Percentiles rank a stretch among this genome's conserved stretches.
Conservation (phyloP, 2,329 filamentous ascomycete species). For the Mollisiaceae sp. region DNA sequence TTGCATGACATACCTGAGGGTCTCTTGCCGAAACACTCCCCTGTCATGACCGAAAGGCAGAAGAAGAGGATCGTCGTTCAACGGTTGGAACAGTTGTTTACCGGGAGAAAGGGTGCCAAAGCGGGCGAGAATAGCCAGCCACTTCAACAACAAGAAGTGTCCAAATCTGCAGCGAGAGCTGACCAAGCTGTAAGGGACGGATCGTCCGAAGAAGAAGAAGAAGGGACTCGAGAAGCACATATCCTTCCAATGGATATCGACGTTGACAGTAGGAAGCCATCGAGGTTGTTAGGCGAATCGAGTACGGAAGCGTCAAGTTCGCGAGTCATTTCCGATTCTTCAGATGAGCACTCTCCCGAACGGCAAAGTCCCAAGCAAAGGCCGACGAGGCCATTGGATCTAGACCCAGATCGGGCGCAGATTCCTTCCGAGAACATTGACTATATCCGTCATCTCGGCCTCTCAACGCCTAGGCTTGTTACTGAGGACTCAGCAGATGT, state of each 20-base stretch:
- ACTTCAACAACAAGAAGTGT: constrained; percentile 53
- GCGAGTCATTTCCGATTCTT: constrained; percentile 17
- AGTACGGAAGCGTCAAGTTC: not conserved
- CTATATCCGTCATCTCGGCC: constrained; percentile 76
- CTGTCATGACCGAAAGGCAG: constrained; percentile 69
- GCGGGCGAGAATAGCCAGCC: constrained; percentile 34
- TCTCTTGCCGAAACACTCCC: constrained; percentile 63
- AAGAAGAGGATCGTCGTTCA: constrained; percentile 80
- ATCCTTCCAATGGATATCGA: constrained; percentile 41
- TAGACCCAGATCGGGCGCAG: constrained; percentile 80
- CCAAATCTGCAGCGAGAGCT: constrained; percentile 54
- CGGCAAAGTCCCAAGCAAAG: constrained; percentile 66
- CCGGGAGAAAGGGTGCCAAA: constrained; percentile 62
- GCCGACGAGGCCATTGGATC: constrained; percentile 75
- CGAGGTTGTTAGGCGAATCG: constrained; percentile 20
- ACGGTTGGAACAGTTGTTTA: constrained; percentile 80
- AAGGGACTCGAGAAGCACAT: constrained; percentile 48
- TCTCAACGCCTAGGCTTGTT: constrained; percentile 62
- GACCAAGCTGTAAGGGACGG: constrained; percentile 38
- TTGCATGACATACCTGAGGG: constrained; percentile 75
- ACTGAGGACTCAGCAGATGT: constrained; percentile 55
- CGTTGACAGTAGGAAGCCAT: constrained; percentile 29
- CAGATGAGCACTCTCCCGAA: constrained; percentile 26
- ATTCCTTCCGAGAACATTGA: constrained; percentile 78
- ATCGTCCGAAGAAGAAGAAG: constrained; percentile 27